Percentiles rank a stretch among this genome's conserved stretches.
Evolutionary conservation across 208 protist species (phyloP).

Genomic region (Leishmania tropica): DNA sequence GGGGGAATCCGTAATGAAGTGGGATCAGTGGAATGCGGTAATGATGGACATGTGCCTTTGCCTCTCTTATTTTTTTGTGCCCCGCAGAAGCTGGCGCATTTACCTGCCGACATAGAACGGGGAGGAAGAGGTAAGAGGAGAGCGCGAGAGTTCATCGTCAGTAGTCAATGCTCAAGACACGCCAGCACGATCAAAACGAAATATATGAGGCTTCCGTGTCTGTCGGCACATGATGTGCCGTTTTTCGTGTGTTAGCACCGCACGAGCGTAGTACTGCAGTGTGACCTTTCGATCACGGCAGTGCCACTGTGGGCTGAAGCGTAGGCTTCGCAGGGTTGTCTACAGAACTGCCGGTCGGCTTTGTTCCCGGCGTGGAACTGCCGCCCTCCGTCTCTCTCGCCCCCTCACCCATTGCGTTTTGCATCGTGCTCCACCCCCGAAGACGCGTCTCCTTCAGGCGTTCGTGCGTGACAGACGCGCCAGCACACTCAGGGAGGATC

Average conservation of each 20-base stretch:
- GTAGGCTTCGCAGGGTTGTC: background rate
- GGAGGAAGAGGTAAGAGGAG: background rate
- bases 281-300: background rate
- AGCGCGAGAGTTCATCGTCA: background rate
- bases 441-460: background rate
- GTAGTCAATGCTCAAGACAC: background rate
- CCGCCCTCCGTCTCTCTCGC: background rate
- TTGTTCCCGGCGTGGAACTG: background rate
- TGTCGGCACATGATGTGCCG: background rate
- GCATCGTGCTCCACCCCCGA: background rate
- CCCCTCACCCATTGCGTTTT: background rate
- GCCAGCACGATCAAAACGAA: background rate
- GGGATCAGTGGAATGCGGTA: background rate
- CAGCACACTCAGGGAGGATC: background rate
- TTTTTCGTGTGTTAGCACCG: background rate
- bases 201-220: background rate
- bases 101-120: background rate
- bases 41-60: background rate
- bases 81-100: background rate
- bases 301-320: background rate
- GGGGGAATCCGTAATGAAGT: background rate
- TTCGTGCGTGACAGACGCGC: background rate
- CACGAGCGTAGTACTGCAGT: background rate
- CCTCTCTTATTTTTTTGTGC: background rate
- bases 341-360: background rate